phyloP scores from a whole-genome alignment of 345 rosid genomes.

The Gossypium bickii region DNA sequence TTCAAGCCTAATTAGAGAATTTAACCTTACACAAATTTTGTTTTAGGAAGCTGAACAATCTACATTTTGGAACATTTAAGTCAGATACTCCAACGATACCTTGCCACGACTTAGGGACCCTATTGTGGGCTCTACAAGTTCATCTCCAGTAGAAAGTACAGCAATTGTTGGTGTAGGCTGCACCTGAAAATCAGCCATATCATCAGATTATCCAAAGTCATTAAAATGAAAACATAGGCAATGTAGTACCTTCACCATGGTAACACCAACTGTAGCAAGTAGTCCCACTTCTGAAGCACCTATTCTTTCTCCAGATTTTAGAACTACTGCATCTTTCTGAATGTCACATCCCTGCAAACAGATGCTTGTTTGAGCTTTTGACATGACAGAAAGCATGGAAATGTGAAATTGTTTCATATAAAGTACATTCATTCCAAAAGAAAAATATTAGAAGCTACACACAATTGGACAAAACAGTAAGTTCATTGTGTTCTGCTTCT shows the following conservation, averaged over 20 bases:
- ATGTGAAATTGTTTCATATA: neutral
- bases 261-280: conserved; percentile 81
- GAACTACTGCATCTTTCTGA: conserved; percentile 55
- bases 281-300: conserved; percentile 92
- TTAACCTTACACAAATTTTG: neutral
- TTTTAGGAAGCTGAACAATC: conserved; percentile 2
- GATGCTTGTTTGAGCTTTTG: conserved; percentile 16
- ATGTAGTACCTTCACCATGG: conserved; percentile 64
- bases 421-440: neutral
- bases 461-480: neutral
- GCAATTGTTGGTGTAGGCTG: conserved; percentile 74
- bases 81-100: conserved; percentile 40
- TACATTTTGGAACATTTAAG: neutral
- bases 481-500: neutral
- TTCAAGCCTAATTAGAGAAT: neutral
- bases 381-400: neutral
- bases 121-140: conserved; percentile 74
- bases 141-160: conserved; percentile 94
- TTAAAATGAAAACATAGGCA: conserved; percentile 19
- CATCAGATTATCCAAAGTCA: conserved; percentile 13
- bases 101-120: conserved; percentile 65
- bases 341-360: conserved; percentile 76
- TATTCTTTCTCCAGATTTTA: conserved; percentile 70
- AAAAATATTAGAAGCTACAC: neutral
- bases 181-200: conserved; percentile 44